phyloP scores from a whole-genome alignment of 2,329 filamentous ascomycete genomes.

The Coniochaeta hoffmannii region DNA sequence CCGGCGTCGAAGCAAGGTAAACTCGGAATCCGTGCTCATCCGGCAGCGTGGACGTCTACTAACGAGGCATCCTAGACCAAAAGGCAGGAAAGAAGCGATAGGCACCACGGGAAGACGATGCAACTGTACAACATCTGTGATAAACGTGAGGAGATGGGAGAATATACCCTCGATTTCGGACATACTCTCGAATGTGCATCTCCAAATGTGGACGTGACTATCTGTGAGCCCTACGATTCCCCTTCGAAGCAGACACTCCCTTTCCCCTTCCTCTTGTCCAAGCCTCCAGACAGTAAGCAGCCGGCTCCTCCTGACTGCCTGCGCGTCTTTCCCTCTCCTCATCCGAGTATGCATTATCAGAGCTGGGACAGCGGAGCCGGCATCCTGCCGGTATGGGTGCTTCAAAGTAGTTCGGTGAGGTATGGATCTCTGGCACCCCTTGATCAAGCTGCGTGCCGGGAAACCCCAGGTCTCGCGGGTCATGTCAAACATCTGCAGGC shows the following conservation, averaged over 20 bases:
- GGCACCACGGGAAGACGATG: background rate
- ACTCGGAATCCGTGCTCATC: background rate
- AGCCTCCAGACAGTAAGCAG: no score
- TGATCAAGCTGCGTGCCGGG: no score
- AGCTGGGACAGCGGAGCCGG: no score
- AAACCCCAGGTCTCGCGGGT: no score
- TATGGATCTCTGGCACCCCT: background rate
- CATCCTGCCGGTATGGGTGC: no score
- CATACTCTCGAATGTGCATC: background rate
- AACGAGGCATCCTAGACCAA: constrained; percentile 14
- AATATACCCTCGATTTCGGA: constrained; percentile 1
- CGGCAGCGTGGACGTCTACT: background rate
- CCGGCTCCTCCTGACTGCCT: no score
- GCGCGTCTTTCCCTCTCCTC: no score
- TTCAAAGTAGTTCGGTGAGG: no score
- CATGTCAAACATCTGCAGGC: no score
- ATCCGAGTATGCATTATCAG: no score
- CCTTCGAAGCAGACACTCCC: background rate
- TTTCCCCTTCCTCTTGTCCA: background rate
- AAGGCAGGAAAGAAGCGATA: constrained; percentile 22
- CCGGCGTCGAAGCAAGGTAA: constrained; percentile 24
- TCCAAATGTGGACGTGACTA: background rate
- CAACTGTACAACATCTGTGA: constrained; percentile 2
- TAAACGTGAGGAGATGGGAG: background rate
- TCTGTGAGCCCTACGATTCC: background rate